Evolutionary conservation across 257 asterid species (phyloP), one percentile per base, ranked within the genome.

Genomic region (Hygrophila difformis): DNA sequence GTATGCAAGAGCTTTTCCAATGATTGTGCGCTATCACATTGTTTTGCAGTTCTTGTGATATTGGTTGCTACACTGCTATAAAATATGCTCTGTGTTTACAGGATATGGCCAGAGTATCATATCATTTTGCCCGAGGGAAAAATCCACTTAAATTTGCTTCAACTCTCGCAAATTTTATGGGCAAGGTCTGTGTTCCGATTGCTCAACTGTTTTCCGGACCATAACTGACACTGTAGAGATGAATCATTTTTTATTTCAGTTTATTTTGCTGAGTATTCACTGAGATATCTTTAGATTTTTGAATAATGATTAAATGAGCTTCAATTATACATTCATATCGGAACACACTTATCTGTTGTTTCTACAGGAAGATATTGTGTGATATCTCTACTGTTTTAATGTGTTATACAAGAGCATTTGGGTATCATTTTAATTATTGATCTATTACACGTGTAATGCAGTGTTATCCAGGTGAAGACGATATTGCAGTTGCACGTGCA

Each of bases 401-500:
- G 52, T 41, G 40, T 31, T 40, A 29, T 33, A 33, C 12, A 33
- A 9, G 10, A 5, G 12, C 37, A 33, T 18, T 43, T 5, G 9
- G 39, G 41, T 41, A 48, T 35, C 56, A 26, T 51, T 20, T 56
- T 42, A 20, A n/a, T 13, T 17, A 29, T 53, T 28, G 24, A 45
- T 47, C 51, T 59, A 18, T 59, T 51, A 39, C 31, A 55, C 55
- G 50, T 54, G 11, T 35, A 36, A 57, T 76, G 78, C 88, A 89
- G 98, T 89, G 98, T 73, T 89, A 89, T 61, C 96, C 98, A 2
- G 96, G 96, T 57, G 98, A 89, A 77, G 98, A 78, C 50, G 98
- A 89, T 74, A 64, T 82, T 64, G 93, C 96, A 43, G 73, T 89
- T 70, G 96, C 81, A 17, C 81, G 94, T 44, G 96, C 93, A 47